Percentiles rank a stretch among this genome's conserved stretches.
phyloP scores from a whole-genome alignment of 805 yeast species.

The Starmerella apis region DNA sequence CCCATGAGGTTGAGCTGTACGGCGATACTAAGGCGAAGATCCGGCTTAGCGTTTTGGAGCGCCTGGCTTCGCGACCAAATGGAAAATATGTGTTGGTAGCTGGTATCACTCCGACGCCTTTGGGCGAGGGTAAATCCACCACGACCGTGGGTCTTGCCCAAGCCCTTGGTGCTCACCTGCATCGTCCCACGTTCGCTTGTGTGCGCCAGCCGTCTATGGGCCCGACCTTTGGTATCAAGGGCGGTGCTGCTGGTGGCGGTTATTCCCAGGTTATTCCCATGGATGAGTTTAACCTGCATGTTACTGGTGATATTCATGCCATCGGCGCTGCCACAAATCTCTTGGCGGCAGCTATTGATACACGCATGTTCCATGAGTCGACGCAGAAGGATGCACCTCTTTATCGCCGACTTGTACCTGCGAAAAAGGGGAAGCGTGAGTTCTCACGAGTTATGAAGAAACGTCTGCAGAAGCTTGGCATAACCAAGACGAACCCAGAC shows the following conservation, averaged over 20 bases:
- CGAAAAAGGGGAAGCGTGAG: constrained; percentile 64
- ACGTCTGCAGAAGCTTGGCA: constrained; percentile 72
- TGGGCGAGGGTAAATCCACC: constrained; percentile 96
- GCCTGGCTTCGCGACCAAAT: constrained; percentile 51
- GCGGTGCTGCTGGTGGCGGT: constrained; percentile 99
- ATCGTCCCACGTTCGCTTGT: constrained; percentile 76
- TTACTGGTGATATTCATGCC: constrained; percentile 97
- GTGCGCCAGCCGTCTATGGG: constrained; percentile 99
- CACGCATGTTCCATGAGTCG: constrained; percentile 89
- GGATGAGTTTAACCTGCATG: constrained; percentile 97
- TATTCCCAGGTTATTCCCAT: constrained; percentile 95
- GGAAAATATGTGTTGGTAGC: constrained; percentile 89
- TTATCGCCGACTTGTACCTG: constrained; percentile 68
- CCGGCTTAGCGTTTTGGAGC: constrained; percentile 54
- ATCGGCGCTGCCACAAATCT: constrained; percentile 87
- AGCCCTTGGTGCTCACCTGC: constrained; percentile 84
- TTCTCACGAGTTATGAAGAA: constrained; percentile 71
- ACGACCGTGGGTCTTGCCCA: constrained; percentile 96
- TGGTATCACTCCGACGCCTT: constrained; percentile 96
- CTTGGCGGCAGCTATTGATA: constrained; percentile 92
- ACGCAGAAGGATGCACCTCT: constrained; percentile 81
- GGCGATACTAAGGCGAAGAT: constrained; percentile 90
- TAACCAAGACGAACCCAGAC: constrained; percentile 57
- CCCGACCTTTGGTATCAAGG: constrained; percentile 96
- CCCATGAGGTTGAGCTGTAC: constrained; percentile 71